A percentile compares a stretch with the other conserved stretches of the same genome.
These are phyloP conservation scores for Vaccinium corymbosum DNA, from an alignment of 148 eudicot genomes.

Conservation along the genomic window DNA sequence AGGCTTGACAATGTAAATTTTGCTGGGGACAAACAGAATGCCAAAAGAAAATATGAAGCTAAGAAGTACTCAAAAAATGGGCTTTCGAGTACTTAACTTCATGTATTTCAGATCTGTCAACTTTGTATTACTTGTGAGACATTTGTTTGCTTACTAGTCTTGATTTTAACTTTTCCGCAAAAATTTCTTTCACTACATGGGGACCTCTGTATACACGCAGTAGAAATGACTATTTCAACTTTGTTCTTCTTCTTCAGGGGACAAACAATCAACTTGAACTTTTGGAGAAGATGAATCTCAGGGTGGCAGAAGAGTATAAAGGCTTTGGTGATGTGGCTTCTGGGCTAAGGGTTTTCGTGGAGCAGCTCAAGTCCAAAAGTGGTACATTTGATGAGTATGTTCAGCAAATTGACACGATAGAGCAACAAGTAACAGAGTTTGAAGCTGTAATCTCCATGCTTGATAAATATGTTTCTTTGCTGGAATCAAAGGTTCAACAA, in stretches of 20 bases:
- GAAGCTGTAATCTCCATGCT: conserved; percentile 95
- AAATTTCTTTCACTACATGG: background rate
- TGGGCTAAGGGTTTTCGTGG: conserved; percentile 91
- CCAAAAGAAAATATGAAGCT: background rate
- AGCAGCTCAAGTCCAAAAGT: conserved; percentile 76
- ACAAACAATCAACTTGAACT: conserved; percentile 71
- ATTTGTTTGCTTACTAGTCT: background rate
- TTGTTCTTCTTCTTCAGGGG: conserved; percentile 42
- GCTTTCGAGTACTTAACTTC: background rate
- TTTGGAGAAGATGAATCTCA: conserved; percentile 85
- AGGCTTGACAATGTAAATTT: background rate
- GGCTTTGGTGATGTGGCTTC: conserved; percentile 80
- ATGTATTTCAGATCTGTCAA: background rate
- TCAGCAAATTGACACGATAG: conserved; percentile 82
- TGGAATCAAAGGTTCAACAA: conserved; percentile 71
- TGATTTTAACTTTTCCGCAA: background rate
- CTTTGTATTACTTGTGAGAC: background rate
- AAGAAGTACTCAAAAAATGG: background rate
- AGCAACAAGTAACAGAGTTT: conserved; percentile 80
- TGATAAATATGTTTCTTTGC: conserved; percentile 66
- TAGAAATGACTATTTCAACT: background rate
- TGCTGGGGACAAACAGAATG: background rate
- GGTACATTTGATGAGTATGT: conserved; percentile 71
- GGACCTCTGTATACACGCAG: background rate
- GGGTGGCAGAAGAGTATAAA: conserved; percentile 88